Evolutionary conservation across 495 filamentous ascomycete genomes (phyloP).

Genomic region (Penicillium arizonense): DNA sequence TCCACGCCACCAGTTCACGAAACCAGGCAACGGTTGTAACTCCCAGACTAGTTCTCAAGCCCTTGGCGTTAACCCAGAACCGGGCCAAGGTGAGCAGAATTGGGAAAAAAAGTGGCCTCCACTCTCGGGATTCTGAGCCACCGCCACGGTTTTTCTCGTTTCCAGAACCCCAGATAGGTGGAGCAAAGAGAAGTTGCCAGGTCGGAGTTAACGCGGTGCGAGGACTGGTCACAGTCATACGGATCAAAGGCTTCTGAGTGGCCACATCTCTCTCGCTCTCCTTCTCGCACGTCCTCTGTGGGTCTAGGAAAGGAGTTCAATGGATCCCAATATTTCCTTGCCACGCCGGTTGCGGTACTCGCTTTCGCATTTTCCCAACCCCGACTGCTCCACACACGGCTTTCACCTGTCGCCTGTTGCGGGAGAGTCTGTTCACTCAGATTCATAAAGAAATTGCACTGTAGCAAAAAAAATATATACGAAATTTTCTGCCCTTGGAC

Average conservation of each 20-base stretch:
- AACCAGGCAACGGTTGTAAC: slow-evolving; percentile 5
- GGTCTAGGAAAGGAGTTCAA: neutral
- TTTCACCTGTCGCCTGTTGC: slow-evolving; percentile 1
- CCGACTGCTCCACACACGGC: slow-evolving; percentile 19
- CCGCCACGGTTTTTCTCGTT: slow-evolving; percentile 30
- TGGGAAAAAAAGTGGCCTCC: neutral
- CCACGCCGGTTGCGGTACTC: slow-evolving; percentile 24
- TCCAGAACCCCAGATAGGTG: slow-evolving; percentile 31
- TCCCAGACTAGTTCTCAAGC: neutral
- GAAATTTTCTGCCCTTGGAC: neutral
- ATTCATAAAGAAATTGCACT: neutral
- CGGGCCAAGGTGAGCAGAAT: slow-evolving; percentile 6
- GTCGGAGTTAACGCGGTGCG: neutral
- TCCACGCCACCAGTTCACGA: slow-evolving; percentile 6
- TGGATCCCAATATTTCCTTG: slow-evolving; percentile 9
- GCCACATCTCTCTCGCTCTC: neutral
- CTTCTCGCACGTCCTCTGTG: slow-evolving; percentile 12
- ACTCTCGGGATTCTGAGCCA: slow-evolving; percentile 21
- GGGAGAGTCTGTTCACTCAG: neutral
- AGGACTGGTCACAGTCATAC: slow-evolving; percentile 21
- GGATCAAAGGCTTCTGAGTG: slow-evolving; percentile 1
- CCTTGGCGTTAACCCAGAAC: neutral
- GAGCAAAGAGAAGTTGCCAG: neutral
- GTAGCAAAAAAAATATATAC: neutral
- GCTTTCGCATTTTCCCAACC: slow-evolving; percentile 8